Percentiles rank a stretch among this genome's conserved stretches.
Evolutionary conservation across 2,329 filamentous ascomycete genomes (phyloP).

Genomic region (Trichoderma citrinoviride): DNA sequence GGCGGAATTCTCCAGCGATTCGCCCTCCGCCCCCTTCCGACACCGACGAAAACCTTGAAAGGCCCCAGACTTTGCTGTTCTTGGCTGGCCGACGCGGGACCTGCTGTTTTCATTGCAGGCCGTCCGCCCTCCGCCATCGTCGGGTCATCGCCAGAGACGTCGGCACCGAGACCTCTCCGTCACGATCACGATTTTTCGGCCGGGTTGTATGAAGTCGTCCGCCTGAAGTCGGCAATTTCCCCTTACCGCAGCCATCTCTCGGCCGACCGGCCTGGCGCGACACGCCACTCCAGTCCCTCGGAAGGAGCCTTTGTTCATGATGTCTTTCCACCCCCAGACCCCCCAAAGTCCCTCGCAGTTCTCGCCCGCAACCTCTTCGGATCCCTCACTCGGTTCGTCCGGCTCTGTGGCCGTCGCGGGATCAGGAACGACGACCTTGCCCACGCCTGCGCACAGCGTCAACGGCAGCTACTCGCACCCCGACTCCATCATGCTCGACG

Average conservation of each 20-base stretch:
- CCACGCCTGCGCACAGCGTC: slow-evolving; percentile 62
- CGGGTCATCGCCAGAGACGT: neutral
- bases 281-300: slow-evolving; percentile 31
- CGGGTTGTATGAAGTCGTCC: slow-evolving; percentile 35
- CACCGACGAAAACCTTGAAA: slow-evolving; percentile 5
- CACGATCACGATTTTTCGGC: neutral
- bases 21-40: slow-evolving; percentile 12
- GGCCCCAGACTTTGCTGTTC: neutral
- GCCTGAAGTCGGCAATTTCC: slow-evolving; percentile 23
- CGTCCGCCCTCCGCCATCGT: neutral
- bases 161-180: neutral
- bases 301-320: slow-evolving; percentile 42
- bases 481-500: slow-evolving; percentile 49
- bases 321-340: slow-evolving; percentile 66
- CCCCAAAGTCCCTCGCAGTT: slow-evolving; percentile 65
- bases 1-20: slow-evolving; percentile 2
- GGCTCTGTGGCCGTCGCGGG: slow-evolving; percentile 47
- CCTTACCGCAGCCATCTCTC: slow-evolving; percentile 36
- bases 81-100: slow-evolving; percentile 12
- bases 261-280: slow-evolving; percentile 36
- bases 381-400: slow-evolving; percentile 50
- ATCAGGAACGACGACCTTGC: slow-evolving; percentile 50
- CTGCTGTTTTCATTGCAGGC: neutral
- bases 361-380: slow-evolving; percentile 54
- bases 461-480: slow-evolving; percentile 51